Conservation (phyloP, 805 yeast genomes). For the Candida hispaniensis region DNA sequence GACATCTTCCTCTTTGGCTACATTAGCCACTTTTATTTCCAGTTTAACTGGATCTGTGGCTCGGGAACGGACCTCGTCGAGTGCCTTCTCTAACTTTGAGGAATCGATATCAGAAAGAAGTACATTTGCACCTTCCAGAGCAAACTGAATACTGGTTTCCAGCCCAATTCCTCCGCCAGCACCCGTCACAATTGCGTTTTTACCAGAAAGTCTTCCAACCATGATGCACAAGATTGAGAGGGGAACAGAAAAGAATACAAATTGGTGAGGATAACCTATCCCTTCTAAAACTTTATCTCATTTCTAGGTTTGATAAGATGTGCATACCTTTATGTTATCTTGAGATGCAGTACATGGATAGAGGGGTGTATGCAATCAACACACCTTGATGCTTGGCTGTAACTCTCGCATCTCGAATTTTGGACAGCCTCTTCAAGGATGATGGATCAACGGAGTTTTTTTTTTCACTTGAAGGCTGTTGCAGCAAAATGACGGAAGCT, state of each 20-base stretch:
- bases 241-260: background rate
- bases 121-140: constrained; percentile 80
- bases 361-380: too few relatives aligned
- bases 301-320: too few relatives aligned
- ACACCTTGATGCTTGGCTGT: too few relatives aligned
- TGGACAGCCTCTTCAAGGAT: too few relatives aligned
- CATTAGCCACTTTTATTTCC: constrained; percentile 25
- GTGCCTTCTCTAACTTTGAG: constrained; percentile 43
- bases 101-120: constrained; percentile 66
- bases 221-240: constrained; percentile 4
- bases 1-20: constrained; percentile 28
- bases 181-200: constrained; percentile 41
- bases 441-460: too few relatives aligned
- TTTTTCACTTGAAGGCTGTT: too few relatives aligned
- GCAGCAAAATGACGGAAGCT: too few relatives aligned
- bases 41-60: constrained; percentile 70
- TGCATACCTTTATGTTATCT: too few relatives aligned
- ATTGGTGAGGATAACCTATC: background rate
- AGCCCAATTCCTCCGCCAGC: constrained; percentile 34
- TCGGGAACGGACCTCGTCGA: constrained; percentile 53
- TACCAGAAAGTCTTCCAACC: constrained; percentile 28
- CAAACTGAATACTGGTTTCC: constrained; percentile 56
- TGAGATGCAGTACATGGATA: too few relatives aligned
- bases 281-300: too few relatives aligned
- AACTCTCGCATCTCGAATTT: too few relatives aligned